Evolutionary conservation across 768 basidiomycete genomes (phyloP).

Genomic region (Multifurca ochricompacta): DNA sequence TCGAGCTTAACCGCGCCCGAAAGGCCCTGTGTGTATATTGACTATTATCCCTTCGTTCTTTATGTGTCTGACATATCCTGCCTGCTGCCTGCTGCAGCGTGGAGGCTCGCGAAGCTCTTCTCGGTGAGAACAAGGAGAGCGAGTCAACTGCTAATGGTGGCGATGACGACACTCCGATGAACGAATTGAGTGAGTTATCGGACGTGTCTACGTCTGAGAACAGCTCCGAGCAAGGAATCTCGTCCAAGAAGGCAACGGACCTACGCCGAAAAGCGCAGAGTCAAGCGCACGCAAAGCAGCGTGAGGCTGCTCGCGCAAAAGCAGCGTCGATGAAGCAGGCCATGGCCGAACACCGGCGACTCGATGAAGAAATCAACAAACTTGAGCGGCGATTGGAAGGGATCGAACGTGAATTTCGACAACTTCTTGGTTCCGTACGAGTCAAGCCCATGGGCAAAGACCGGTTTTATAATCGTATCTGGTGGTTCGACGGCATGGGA

Average conservation of each 20-base stretch:
- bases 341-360: constrained; percentile 69
- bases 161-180: constrained; percentile 52
- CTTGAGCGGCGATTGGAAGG: constrained; percentile 72
- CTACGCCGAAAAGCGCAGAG: constrained; percentile 48
- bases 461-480: constrained; percentile 89
- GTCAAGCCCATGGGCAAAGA: constrained; percentile 87
- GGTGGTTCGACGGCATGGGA: constrained; percentile 99
- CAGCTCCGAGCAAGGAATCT: constrained; percentile 41
- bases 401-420: constrained; percentile 91
- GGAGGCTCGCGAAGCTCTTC: constrained; percentile 67
- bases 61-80: constrained; percentile 13
- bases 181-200: constrained; percentile 66
- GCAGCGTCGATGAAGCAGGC: constrained; percentile 76
- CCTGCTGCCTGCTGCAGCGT: too few species aligned
- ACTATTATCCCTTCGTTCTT: not conserved
- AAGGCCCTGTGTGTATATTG: constrained; percentile 68
- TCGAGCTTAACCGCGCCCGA: constrained; percentile 86
- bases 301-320: constrained; percentile 71
- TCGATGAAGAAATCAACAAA: constrained; percentile 84
- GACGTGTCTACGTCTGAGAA: constrained; percentile 58
- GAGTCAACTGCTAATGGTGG: constrained; percentile 27
- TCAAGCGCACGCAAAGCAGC: constrained; percentile 62
- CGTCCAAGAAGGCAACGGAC: constrained; percentile 28
- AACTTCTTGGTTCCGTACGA: constrained; percentile 75
- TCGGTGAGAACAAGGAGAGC: constrained; percentile 44